A percentile compares a stretch with the other conserved stretches of the same genome.
These are phyloP conservation scores for Rhazya stricta DNA, from an alignment of 257 asterid species.

Conservation along the genomic window DNA sequence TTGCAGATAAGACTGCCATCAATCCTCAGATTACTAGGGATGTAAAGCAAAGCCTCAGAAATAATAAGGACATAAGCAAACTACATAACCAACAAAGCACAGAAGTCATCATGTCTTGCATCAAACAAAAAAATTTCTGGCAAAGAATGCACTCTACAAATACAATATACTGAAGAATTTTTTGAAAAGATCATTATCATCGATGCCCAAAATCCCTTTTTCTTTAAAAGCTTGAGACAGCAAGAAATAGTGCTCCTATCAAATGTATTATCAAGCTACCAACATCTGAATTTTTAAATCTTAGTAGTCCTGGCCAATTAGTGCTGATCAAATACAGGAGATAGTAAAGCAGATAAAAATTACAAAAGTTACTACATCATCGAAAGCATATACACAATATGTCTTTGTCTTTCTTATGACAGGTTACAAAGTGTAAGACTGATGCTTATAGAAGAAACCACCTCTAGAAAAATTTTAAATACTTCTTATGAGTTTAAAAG, in stretches of 20 bases:
- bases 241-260: background rate
- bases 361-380: background rate
- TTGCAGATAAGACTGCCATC: background rate
- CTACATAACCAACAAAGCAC: background rate
- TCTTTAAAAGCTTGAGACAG: background rate
- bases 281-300: background rate
- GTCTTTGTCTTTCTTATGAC: background rate
- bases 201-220: background rate
- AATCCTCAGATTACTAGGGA: background rate
- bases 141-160: background rate
- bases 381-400: background rate
- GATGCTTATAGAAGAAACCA: background rate
- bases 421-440: background rate
- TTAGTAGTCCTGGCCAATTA: background rate
- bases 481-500: background rate
- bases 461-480: background rate
- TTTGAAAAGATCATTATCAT: background rate
- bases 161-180: background rate
- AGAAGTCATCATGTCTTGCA: background rate
- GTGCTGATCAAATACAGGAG: background rate
- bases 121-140: background rate
- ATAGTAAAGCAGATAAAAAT: background rate
- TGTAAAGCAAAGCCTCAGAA: background rate
- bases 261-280: background rate
- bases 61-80: background rate